Percentiles rank a stretch among this genome's conserved stretches.
phyloP scores from a whole-genome alignment of 768 basidiomycete genomes.

The Amanita molliuscula region DNA sequence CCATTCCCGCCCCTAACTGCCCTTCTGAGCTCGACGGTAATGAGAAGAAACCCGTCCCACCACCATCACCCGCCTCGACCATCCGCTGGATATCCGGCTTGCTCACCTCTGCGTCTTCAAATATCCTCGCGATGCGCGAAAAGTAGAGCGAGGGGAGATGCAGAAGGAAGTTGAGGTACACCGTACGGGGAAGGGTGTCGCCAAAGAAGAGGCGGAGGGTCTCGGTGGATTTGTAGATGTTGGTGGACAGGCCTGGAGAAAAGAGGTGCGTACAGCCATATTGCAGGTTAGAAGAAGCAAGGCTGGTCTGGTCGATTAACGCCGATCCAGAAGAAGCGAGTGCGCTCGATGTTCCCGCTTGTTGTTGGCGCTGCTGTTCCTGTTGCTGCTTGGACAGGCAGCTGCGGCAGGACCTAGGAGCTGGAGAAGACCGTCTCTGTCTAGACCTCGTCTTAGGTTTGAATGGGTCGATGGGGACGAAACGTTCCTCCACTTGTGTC shows the following conservation, averaged over 20 bases:
- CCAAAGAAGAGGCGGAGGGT: background rate
- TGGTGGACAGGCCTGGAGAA: conserved; percentile 8
- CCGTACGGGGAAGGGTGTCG: background rate
- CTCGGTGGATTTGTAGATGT: conserved; percentile 9
- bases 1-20: background rate
- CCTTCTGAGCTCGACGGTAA: background rate
- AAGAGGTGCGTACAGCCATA: conserved; percentile 17
- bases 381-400: conserved; percentile 12
- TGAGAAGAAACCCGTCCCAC: background rate
- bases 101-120: conserved; percentile 71
- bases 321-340: conserved; percentile 18
- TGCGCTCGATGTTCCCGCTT: conserved; percentile 16
- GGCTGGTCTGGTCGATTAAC: conserved; percentile 8
- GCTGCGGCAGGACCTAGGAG: conserved; percentile 7
- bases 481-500: conserved; percentile 38
- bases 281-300: conserved; percentile 15
- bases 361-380: background rate
- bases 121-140: conserved; percentile 64
- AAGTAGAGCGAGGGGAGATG: conserved; percentile 76
- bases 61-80: conserved; percentile 27
- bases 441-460: conserved; percentile 18
- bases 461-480: conserved; percentile 49
- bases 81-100: conserved; percentile 44
- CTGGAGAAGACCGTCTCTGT: conserved; percentile 3
- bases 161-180: conserved; percentile 39